Percentiles rank a stretch among this genome's conserved stretches.
These are phyloP conservation scores for Syzygium oleosum DNA, from an alignment of 345 rosid genomes.

Conservation along the genomic window DNA sequence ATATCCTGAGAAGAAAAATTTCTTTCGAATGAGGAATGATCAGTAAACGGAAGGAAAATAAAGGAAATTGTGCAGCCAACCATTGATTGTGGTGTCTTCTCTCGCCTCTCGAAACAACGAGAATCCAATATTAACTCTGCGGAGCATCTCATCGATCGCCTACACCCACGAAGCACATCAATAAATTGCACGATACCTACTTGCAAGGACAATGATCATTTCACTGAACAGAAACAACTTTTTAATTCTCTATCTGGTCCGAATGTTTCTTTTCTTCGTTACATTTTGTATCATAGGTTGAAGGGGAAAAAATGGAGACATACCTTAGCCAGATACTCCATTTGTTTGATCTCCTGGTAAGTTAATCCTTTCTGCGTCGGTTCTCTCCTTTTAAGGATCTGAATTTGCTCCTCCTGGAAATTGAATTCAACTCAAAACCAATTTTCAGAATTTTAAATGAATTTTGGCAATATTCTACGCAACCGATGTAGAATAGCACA, in stretches of 20 bases:
- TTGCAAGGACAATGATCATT: neutral
- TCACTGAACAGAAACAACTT: neutral
- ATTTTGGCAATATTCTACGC: neutral
- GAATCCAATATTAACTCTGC: constrained; percentile 33
- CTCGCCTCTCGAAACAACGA: constrained; percentile 40
- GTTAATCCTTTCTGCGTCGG: constrained; percentile 18
- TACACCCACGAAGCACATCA: neutral
- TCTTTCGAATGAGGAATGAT: neutral
- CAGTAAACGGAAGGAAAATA: neutral
- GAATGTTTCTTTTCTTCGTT: neutral
- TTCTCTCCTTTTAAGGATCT: constrained; percentile 16
- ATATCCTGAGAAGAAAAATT: constrained; percentile 8
- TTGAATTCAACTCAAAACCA: neutral
- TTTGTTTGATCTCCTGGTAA: constrained; percentile 25
- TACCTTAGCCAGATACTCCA: constrained; percentile 37
- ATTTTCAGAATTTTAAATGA: neutral
- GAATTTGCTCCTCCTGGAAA: constrained; percentile 33
- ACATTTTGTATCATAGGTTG: neutral
- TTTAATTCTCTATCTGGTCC: neutral
- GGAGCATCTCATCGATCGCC: constrained; percentile 56
- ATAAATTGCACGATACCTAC: neutral
- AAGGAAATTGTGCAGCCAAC: constrained; percentile 15
- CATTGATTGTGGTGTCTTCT: constrained; percentile 25
- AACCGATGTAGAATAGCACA: neutral
- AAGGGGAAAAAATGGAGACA: neutral